Evolutionary conservation across 2,329 filamentous ascomycete genomes (phyloP).

Genomic region (Zymoseptoria brevis): DNA sequence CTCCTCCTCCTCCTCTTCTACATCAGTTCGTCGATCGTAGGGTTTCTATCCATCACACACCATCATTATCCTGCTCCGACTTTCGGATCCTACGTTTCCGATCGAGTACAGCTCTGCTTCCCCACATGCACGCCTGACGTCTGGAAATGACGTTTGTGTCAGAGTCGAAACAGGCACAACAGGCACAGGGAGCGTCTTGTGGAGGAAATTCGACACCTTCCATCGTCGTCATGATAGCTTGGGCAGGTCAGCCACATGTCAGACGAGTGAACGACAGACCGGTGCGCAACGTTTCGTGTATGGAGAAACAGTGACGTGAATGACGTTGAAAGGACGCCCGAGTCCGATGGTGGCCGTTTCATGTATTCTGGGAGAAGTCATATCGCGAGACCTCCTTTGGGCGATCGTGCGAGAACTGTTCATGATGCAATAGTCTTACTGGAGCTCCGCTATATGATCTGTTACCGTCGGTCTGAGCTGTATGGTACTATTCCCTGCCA

Average conservation of each 20-base stretch:
- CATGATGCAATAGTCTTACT: not conserved
- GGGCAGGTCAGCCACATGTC: not conserved
- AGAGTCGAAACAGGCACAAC: not conserved
- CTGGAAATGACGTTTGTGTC: not conserved
- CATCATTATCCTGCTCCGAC: no score
- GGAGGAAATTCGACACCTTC: not conserved
- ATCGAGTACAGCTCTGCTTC: not conserved
- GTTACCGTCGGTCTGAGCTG: not conserved
- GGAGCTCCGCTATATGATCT: not conserved
- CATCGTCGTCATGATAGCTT: not conserved
- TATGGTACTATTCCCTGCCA: not conserved
- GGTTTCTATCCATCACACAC: no score
- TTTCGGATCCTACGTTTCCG: not conserved
- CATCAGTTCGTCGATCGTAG: no score
- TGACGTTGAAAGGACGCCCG: not conserved
- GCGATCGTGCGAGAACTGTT: no score
- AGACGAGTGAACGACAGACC: not conserved
- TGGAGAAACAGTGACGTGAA: not conserved
- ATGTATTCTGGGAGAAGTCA: not conserved
- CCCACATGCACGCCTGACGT: not conserved
- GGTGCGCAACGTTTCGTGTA: not conserved
- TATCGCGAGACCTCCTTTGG: not conserved
- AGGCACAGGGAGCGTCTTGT: not conserved
- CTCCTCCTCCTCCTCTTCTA: no score
- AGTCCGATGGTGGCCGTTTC: not conserved